Conservation (phyloP, 1,139 yeast genomes). For the Hanseniaspora gamundiae region DNA sequence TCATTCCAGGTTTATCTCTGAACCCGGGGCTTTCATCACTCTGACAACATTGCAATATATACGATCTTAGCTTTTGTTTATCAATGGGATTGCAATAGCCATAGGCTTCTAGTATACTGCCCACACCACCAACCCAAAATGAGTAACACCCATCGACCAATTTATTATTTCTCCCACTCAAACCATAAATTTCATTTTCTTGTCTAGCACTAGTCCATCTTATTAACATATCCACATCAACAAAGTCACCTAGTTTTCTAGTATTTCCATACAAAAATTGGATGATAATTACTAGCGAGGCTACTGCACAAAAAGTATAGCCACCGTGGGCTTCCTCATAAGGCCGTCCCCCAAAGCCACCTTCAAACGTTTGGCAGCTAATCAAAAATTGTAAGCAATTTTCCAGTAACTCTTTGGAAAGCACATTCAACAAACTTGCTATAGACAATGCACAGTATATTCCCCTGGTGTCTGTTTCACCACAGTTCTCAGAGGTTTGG, state of each 20-base stretch:
- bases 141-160: conserved; percentile 94
- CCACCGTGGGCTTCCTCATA: conserved; percentile 90
- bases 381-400: conserved; percentile 51
- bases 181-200: conserved; percentile 64
- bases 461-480: conserved; percentile 82
- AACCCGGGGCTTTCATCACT: conserved; percentile 52
- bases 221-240: conserved; percentile 33
- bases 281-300: conserved; percentile 39
- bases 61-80: conserved; percentile 46
- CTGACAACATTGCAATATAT: conserved; percentile 71
- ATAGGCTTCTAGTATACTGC: conserved; percentile 38
- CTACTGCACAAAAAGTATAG: conserved; percentile 81
- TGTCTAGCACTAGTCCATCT: conserved; percentile 70
- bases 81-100: conserved; percentile 31
- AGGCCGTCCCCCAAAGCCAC: conserved; percentile 84
- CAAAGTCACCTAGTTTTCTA: conserved; percentile 19
- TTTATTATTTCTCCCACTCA: conserved; percentile 83
- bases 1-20: conserved; percentile 75
- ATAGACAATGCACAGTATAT: conserved; percentile 76
- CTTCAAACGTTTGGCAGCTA: conserved; percentile 81
- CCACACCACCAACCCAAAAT: conserved; percentile 86
- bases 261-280: conserved; percentile 12
- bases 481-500: conserved; percentile 28
- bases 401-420: conserved; percentile 47
- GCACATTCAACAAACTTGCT: conserved; percentile 51